Evolutionary conservation across 768 basidiomycete species (phyloP), one percentile per base, ranked within the genome.

Genomic region (Tulasnella sp.): DNA sequence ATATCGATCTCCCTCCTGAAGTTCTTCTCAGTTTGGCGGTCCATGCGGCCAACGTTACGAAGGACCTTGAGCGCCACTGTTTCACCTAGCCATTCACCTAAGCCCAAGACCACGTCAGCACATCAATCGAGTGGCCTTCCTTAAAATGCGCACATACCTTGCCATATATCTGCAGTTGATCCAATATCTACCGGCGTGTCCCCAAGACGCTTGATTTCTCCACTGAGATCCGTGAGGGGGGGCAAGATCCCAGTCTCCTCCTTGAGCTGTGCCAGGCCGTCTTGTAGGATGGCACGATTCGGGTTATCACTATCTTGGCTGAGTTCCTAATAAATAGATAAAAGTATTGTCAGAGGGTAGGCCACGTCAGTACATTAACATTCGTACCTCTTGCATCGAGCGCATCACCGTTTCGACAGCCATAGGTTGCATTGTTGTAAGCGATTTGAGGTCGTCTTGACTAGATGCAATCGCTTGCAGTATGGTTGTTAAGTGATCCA

Each of bases 11-110:
- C 74, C 49, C 70, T 67, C 64, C 74, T 66, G 62, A 78, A 75
- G 10, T 71, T 70, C 76, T 71, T 66, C 50, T 73, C 72, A n/a
- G 70, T 67, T 15, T 66, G 70, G 4, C 22, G 25, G 31, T 69
- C 60, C 60, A 68, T 66, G 59, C 71, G 72, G 9, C 67, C 68
- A 19, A 74, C 62, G n/a, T 68, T 68, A 30, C 73, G 67, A 4
- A 73, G 71, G 9, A 70, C 62, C 45, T 73, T 71, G 30, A 77
- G 62, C 9, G 74, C 75, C 21, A 77, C 74, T 73, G 74, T 72
- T 54, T 70, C 66, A 31, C 71, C 71, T 19, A 75, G 65, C 77
- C 77, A 78, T 61, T 70, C 67, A 4, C 76, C 76, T 73, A 27
- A 25, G 25, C 29, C 34, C 54, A 24, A 34, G 1, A n/a, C 49